phyloP scores from a whole-genome alignment of 2,329 filamentous ascomycete species.

The Anisogramma anomala region DNA sequence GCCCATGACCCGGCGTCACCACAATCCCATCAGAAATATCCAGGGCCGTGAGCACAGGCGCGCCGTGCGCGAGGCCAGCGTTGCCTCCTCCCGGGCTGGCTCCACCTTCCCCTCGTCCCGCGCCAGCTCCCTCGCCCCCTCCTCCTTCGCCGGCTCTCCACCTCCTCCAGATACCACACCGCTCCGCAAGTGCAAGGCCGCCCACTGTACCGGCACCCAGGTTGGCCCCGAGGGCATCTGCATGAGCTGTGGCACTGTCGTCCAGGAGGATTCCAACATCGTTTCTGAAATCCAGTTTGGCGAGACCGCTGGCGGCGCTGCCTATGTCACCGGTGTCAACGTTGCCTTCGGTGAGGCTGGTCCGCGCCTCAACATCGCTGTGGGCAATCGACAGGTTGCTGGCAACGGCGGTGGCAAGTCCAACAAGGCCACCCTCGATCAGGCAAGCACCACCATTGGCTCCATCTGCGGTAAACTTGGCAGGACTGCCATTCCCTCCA shows the following conservation, averaged over 20 bases:
- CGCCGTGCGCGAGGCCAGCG: too few species aligned
- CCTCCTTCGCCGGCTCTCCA: slow-evolving; percentile 19
- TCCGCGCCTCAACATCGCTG: slow-evolving; percentile 52
- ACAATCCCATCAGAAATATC: too few species aligned
- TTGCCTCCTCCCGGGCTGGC: too few species aligned
- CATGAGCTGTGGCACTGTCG: slow-evolving; percentile 71
- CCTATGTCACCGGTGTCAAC: slow-evolving; percentile 81
- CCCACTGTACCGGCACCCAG: slow-evolving; percentile 47
- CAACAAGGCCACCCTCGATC: slow-evolving; percentile 35
- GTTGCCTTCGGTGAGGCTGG: slow-evolving; percentile 78
- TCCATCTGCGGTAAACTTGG: slow-evolving; percentile 35
- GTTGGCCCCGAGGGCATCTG: slow-evolving; percentile 56
- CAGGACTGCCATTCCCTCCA: slow-evolving; percentile 37
- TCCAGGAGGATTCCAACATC: slow-evolving; percentile 78
- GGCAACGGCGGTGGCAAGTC: slow-evolving; percentile 43
- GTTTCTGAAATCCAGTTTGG: slow-evolving; percentile 87
- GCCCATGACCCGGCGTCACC: too few species aligned
- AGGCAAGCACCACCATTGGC: slow-evolving; percentile 2
- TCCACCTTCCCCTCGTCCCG: too few species aligned
- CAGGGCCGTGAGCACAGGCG: too few species aligned
- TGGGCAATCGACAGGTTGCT: slow-evolving; percentile 36
- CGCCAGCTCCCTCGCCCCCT: slow-evolving; percentile 14
- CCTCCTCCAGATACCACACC: slow-evolving; percentile 18
- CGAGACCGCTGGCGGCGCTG: slow-evolving; percentile 73
- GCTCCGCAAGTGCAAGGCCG: slow-evolving; percentile 41